Evolutionary conservation across 805 yeast species (phyloP).

Genomic region (Starmera pachycereana): DNA sequence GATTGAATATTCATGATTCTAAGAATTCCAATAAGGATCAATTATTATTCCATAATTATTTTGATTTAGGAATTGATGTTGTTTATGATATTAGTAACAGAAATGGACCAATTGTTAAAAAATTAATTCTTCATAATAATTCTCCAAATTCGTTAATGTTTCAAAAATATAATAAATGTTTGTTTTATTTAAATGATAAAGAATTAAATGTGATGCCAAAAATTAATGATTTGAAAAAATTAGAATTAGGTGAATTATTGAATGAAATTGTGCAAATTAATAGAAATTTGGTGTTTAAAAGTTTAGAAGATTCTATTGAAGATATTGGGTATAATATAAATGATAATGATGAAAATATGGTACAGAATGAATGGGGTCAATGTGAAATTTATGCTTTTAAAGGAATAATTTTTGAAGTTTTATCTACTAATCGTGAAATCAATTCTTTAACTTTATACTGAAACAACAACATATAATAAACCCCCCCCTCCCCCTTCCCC

Average conservation of each 20-base stretch:
- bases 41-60: constrained; percentile 45
- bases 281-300: constrained; percentile 26
- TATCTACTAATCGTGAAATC: constrained; percentile 26
- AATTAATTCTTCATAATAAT: constrained; percentile 42
- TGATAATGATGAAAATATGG: constrained; percentile 6
- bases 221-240: not conserved
- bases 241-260: not conserved
- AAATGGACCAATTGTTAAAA: constrained; percentile 27
- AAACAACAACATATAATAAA: not conserved
- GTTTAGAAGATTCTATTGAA: constrained; percentile 27
- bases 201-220: not conserved
- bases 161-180: constrained; percentile 41
- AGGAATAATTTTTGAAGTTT: constrained; percentile 33
- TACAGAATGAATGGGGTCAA: constrained; percentile 31
- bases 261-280: not conserved
- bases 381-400: constrained; percentile 29
- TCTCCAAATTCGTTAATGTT: constrained; percentile 40
- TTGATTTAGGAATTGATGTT: constrained; percentile 42
- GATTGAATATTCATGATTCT: constrained; percentile 27
- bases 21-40: constrained; percentile 5
- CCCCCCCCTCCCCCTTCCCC: too few relatives aligned
- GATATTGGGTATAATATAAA: constrained; percentile 21
- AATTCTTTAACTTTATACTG: constrained; percentile 28
- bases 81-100: constrained; percentile 30
- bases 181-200: not conserved